Conservation (phyloP, 495 filamentous ascomycete genomes). For the Aspergillus wentii region DNA sequence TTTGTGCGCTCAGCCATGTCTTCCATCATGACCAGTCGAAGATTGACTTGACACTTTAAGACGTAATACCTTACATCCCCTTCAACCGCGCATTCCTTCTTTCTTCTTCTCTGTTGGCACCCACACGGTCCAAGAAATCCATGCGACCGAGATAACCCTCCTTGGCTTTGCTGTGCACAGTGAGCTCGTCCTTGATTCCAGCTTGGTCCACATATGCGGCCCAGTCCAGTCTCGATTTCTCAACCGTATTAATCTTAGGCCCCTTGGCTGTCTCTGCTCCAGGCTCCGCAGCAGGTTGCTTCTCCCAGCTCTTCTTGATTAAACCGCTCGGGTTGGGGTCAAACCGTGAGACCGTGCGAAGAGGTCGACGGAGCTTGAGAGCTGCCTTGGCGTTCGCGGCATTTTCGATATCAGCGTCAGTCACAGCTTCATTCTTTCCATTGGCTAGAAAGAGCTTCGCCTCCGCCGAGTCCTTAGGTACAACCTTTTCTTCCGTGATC, state of each 20-base stretch:
- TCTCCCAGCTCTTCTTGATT: conserved; percentile 49
- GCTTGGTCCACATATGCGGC: conserved; percentile 87
- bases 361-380: conserved; percentile 55
- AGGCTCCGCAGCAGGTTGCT: conserved; percentile 21
- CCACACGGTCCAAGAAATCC: conserved; percentile 84
- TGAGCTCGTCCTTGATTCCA: conserved; percentile 87
- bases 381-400: conserved; percentile 9
- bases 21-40: no score
- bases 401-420: conserved; percentile 21
- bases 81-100: conserved; percentile 57
- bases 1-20: no score
- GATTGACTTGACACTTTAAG: no score
- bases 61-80: conserved; percentile 30
- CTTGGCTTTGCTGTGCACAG: conserved; percentile 76
- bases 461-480: conserved; percentile 74
- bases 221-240: conserved; percentile 95
- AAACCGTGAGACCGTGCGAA: conserved; percentile 71
- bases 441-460: conserved; percentile 69
- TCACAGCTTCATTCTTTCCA: conserved; percentile 29
- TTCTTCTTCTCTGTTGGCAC: conserved; percentile 72
- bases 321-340: conserved; percentile 60
- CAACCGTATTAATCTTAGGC: conserved; percentile 89
- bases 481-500: conserved; percentile 76
- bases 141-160: conserved; percentile 76
- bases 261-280: conserved; percentile 45